phyloP scores from a whole-genome alignment of 805 yeast genomes.

The Limtongia smithiae region DNA sequence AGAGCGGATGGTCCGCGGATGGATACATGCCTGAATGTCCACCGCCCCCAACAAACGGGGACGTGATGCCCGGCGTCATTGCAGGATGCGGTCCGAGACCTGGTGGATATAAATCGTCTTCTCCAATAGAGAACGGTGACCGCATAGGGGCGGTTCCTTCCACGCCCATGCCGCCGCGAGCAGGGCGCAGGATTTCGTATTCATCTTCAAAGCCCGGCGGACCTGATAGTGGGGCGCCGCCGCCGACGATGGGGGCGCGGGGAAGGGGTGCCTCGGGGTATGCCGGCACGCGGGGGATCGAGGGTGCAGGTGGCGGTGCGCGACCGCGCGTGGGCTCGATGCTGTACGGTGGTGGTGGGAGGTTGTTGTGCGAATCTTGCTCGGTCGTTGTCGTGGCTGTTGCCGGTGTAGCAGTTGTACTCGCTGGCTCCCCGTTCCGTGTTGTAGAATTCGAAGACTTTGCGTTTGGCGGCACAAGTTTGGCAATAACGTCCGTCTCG shows the following conservation, averaged over 20 bases:
- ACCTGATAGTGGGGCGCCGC: constrained; percentile 31
- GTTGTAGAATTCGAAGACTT: constrained; percentile 15
- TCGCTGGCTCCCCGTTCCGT: constrained; percentile 7
- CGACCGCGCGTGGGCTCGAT: constrained; percentile 1
- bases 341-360: constrained; percentile 27
- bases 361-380: constrained; percentile 17
- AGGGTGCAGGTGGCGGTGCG: not conserved
- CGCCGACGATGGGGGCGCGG: constrained; percentile 5
- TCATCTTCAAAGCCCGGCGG: constrained; percentile 49
- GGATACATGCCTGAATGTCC: constrained; percentile 30
- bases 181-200: constrained; percentile 32
- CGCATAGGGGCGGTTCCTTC: constrained; percentile 5
- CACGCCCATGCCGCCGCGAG: constrained; percentile 5
- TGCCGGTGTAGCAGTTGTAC: constrained; percentile 3
- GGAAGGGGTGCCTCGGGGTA: constrained; percentile 1
- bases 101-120: constrained; percentile 41
- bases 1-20: constrained; percentile 27
- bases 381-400: constrained; percentile 4
- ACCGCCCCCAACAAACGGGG: constrained; percentile 10
- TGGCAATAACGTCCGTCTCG: constrained; percentile 12
- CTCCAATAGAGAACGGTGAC: constrained; percentile 37
- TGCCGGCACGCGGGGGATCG: constrained; percentile 4
- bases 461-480: constrained; percentile 21
- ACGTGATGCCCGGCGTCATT: constrained; percentile 31
- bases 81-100: constrained; percentile 40